Base-by-base conservation (phyloP, 2,329 filamentous ascomycete species). In the Botrytis tulipae region DNA sequence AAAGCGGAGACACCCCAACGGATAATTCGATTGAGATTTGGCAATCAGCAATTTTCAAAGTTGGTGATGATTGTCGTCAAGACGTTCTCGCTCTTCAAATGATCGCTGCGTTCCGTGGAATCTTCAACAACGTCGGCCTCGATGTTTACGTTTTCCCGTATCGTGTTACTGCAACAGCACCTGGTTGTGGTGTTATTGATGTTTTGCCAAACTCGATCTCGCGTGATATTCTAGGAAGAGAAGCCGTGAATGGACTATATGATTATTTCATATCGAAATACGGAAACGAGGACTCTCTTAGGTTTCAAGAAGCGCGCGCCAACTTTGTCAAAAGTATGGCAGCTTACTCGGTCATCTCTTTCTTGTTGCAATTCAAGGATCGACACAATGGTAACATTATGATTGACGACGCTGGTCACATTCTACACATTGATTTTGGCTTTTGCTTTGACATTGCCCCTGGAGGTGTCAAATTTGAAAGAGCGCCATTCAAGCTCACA, bases 241-340 rank as follows among this genome's bases (percentile, higher is more conserved):
- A 99, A 84, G 94, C 96, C 4, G 96, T 99, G 81, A 99, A 99
- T 81, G 95, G 96, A 0, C 89, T 99, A 0, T 98, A 98, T 83
- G 96, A 99, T 81, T 99, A 99, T 84, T 99, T 99, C 81, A 88
- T 98, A 73, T 95, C 93, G 78, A 98, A 97, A 82, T 99, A 99
- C 82, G 96, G 96, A 77, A 96, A 96, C 79, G 95, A 98, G 83
- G 94, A 98, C 82, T 97, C 93, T 1, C 91, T 97, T 68, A 91
- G 91, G 57, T 99, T 98, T 87, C 97, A 99, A 83, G 92, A 95
- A 82, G 96, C 96, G 18, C 92, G 96, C 76, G 95, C 89, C 84
- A 98, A 98, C 83, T 99, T 99, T 81, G 95, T 99, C 83, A 99
- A 99, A 85, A 96, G 92, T 81, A 98, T 99, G 96, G 96, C 97